Evolutionary conservation across 495 filamentous ascomycete species (phyloP).

Genomic region (Podospora pseudocomata): DNA sequence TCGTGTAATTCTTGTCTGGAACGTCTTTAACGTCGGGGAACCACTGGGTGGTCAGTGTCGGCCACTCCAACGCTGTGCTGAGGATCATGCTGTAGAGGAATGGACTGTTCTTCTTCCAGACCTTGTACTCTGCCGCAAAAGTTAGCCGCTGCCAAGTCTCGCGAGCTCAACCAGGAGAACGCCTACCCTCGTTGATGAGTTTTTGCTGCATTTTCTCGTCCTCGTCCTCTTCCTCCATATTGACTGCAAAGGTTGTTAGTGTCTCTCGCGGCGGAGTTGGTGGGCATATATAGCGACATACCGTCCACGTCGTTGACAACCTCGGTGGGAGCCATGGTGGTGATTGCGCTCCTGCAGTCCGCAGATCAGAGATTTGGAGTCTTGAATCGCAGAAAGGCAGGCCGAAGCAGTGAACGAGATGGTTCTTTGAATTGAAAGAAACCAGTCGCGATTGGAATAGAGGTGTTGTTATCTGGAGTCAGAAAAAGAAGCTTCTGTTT

Average conservation of each 20-base stretch:
- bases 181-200: constrained; percentile 85
- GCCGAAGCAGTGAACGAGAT: not conserved
- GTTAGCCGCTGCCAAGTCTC: not conserved
- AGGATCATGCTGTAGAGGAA: constrained; percentile 97
- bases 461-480: not conserved
- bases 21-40: constrained; percentile 88
- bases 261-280: not conserved
- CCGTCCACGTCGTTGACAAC: constrained; percentile 53
- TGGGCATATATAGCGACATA: constrained; percentile 24
- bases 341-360: not conserved
- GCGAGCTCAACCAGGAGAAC: not conserved
- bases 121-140: constrained; percentile 79
- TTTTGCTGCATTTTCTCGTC: constrained; percentile 63
- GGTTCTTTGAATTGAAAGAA: not conserved
- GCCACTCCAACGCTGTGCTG: constrained; percentile 94
- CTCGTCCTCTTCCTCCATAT: constrained; percentile 64
- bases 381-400: not conserved
- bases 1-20: constrained; percentile 80
- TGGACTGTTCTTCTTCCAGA: constrained; percentile 99
- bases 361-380: not conserved
- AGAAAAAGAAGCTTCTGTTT: not conserved
- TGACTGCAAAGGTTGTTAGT: constrained; percentile 38
- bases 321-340: constrained; percentile 43
- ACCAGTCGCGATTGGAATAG: not conserved
- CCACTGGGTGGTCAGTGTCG: constrained; percentile 96